phyloP scores from a whole-genome alignment of 768 basidiomycete genomes.

The Mycena venus region DNA sequence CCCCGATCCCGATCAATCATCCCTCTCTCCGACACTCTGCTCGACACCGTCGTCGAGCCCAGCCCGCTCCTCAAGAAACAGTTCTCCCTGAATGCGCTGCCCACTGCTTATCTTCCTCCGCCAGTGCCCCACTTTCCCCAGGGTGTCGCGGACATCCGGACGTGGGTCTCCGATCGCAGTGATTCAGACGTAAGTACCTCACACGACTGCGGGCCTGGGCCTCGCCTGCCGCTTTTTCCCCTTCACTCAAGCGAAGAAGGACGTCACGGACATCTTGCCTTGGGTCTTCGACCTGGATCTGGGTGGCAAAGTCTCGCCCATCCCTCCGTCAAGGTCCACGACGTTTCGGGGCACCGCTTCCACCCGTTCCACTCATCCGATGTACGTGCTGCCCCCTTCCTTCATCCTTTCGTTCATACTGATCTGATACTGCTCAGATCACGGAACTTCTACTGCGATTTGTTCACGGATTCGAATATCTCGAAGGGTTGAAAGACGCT shows the following conservation, averaged over 20 bases:
- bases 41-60: too few relatives aligned
- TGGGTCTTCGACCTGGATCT: too few relatives aligned
- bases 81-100: too few relatives aligned
- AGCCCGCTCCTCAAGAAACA: too few relatives aligned
- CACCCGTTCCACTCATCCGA: slow-evolving; percentile 63
- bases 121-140: too few relatives aligned
- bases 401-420: background rate
- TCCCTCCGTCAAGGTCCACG: slow-evolving; percentile 54
- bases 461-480: slow-evolving; percentile 45
- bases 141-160: slow-evolving; percentile 51
- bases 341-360: slow-evolving; percentile 79
- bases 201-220: too few relatives aligned
- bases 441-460: slow-evolving; percentile 43
- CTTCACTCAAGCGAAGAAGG: too few relatives aligned
- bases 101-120: background rate
- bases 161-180: slow-evolving; percentile 66
- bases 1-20: too few relatives aligned
- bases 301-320: slow-evolving; percentile 65
- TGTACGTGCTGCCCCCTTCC: slow-evolving; percentile 52
- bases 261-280: too few relatives aligned
- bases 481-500: slow-evolving; percentile 24
- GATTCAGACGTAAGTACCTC: too few relatives aligned
- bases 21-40: too few relatives aligned
- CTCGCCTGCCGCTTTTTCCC: too few relatives aligned
- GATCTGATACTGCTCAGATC: slow-evolving; percentile 40